Base-by-base conservation (phyloP, 139 green algal species). In the Chara braunii region DNA sequence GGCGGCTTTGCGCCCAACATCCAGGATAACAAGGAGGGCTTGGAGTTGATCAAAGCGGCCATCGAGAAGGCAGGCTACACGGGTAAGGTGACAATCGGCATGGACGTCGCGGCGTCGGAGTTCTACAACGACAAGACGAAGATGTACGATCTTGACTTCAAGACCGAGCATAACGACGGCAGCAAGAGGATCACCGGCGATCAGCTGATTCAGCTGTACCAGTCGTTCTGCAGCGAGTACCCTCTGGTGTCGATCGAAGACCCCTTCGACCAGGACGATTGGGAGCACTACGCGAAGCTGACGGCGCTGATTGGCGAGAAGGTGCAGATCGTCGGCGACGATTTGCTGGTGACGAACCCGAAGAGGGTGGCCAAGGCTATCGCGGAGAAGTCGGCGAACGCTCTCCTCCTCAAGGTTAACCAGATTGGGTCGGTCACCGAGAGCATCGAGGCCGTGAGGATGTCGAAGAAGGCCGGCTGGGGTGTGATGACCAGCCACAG, bases 181-280 rank as follows among this genome's bases (percentile, higher is more conserved):
- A 81, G 57, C 40, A 43, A 87, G 40, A 86, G 92, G 77, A 87
- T 90, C 80, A 94, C 80, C 7, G 86, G 83, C 18, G 53, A 68
- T 2, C 79, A 87, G 80, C 84, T 97, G 84, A 72, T 89, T 51
- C 89, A 94, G 31, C 76, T 98, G 72, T 96, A 95, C 86, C 85
- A 86, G 61, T 42, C 37, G 34, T 74, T 78, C 28, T 36, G 34
- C 8, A 45, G 37, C 9, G 81, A 95, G 73, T 99, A 94, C 79
- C 89, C 89, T 30, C 85, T 99, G 55, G 78, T 97, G 62, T 88
- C 86, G 37, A 98, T 99, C 61, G 92, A 99, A 83, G 93, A 99
- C 79, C 93, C 93, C 66, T 99, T 96, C 61, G 94, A 99, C 80
- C 87, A 95, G 83, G 93, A 99, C 69, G 93, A 98, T 85, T 96